Base-by-base conservation (phyloP, 2,329 filamentous ascomycete genomes). In the Cordyceps javanica region DNA sequence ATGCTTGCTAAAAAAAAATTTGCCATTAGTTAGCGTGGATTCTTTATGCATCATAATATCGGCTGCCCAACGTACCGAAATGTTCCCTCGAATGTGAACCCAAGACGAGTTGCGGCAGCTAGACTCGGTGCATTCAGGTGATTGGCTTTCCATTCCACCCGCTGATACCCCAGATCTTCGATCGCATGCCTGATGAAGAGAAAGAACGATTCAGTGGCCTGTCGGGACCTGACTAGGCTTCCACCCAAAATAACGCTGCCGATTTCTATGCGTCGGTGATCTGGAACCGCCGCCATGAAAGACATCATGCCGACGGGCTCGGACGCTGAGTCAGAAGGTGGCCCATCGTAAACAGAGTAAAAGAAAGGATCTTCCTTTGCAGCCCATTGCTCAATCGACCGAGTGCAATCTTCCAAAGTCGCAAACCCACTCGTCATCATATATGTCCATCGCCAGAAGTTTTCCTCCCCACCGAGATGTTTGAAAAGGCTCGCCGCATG, bases 101-200 rank as follows among this genome's bases (percentile, higher is more conserved):
- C 85, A 9, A 86, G 66, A 2, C 85, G 70, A 62, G 70, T 58
- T 0, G 85, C 85, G 0, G 85, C 83, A 4, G 75, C 70, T 14
- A 75, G 70, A 45, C 81, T 85, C 0, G 77, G 72, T 36, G 63
- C 71, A 64, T 88, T 88, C 11, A 83, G 69, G 16, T 73, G 62
- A 64, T 87, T 77, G 55, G 81, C 83, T 63, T 87, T 88, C 84
- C 85, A 88, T 66, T 87, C 83, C 4, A 85, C 76, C 8, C 85
- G 72, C 3, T 77, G 67, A 64, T 82, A 85, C 0, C 78, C 75
- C 23, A 86, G 65, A 2, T 75, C 72, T 3, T 80, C 77, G 62
- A 87, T 82, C 0, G 76, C 76, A 56, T 82, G 72, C 38, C 71
- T 70, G 44, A 81, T 73, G n/a, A 86, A 66, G 1, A 87, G 69